Percentiles rank a stretch among this genome's conserved stretches.
Evolutionary conservation across 352 stramenopile species (phyloP).

Genomic region (Phytophthora fragariaefolia): DNA sequence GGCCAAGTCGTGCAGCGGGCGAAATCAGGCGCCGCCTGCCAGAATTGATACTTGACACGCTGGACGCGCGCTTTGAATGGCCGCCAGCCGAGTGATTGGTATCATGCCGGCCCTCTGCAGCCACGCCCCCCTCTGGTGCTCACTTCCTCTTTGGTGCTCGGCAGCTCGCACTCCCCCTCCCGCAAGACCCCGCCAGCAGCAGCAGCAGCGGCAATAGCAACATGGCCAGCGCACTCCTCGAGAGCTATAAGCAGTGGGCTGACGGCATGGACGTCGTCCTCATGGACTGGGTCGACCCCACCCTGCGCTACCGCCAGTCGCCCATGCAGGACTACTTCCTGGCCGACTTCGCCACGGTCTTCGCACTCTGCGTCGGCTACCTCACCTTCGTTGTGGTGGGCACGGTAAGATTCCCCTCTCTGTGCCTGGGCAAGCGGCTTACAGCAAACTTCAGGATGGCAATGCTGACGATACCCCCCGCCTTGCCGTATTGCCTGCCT

Average conservation of each 20-base stretch:
- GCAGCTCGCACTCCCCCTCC: constrained; percentile 17
- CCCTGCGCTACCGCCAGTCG: constrained; percentile 38
- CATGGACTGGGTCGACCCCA: constrained; percentile 49
- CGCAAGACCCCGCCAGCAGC: constrained; percentile 18
- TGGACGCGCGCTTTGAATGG: constrained; percentile 43
- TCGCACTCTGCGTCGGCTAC: constrained; percentile 66
- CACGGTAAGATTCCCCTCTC: constrained; percentile 28
- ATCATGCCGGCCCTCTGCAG: constrained; percentile 32
- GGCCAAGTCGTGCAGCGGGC: constrained; percentile 1
- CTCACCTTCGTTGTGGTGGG: constrained; percentile 68
- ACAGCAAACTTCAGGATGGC: neutral
- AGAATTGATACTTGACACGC: constrained; percentile 27
- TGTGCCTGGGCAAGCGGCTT: neutral
- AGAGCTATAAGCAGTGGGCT: constrained; percentile 50
- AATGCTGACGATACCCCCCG: constrained; percentile 3
- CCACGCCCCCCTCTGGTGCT: constrained; percentile 21
- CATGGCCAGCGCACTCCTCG: constrained; percentile 40
- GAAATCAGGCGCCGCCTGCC: constrained; percentile 26
- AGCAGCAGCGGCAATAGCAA: constrained; percentile 27
- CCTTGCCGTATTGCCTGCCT: neutral
- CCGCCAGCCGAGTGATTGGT: constrained; percentile 29
- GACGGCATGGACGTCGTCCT: constrained; percentile 41
- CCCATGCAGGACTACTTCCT: constrained; percentile 47
- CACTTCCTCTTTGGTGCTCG: constrained; percentile 38
- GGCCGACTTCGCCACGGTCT: constrained; percentile 44